phyloP scores from a whole-genome alignment of 495 filamentous ascomycete genomes.

The Hypoxylon crocopeplum region DNA sequence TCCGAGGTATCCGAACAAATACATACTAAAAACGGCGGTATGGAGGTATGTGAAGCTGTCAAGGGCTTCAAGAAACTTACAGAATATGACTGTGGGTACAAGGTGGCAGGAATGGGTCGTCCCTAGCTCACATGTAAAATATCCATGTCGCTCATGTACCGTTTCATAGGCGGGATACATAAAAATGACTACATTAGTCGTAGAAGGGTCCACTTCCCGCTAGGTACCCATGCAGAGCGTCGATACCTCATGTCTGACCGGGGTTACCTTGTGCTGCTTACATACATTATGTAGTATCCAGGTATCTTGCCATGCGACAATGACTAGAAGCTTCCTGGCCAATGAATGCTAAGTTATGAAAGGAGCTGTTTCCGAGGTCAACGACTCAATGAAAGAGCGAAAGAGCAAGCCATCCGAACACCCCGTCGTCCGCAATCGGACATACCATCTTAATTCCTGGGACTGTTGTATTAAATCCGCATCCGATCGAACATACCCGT shows the following conservation, averaged over 20 bases:
- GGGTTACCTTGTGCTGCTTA: too few relatives aligned
- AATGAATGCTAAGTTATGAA: slow-evolving; percentile 12
- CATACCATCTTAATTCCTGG: not conserved
- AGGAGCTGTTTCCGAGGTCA: slow-evolving; percentile 1
- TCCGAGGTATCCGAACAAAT: slow-evolving; percentile 34
- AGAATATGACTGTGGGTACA: slow-evolving; percentile 1
- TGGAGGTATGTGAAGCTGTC: slow-evolving; percentile 22
- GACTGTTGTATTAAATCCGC: slow-evolving; percentile 28
- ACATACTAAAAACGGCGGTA: slow-evolving; percentile 25
- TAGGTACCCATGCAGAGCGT: slow-evolving; percentile 11
- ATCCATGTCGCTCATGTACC: too few relatives aligned
- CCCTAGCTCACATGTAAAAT: not conserved
- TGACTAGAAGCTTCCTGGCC: slow-evolving; percentile 13
- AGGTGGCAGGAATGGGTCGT: slow-evolving; percentile 10
- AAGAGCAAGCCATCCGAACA: slow-evolving; percentile 8
- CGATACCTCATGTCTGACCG: too few relatives aligned
- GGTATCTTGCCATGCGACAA: too few relatives aligned
- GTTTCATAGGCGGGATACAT: too few relatives aligned
- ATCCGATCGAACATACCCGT: slow-evolving; percentile 1
- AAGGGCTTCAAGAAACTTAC: slow-evolving; percentile 11
- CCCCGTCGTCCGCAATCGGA: slow-evolving; percentile 28
- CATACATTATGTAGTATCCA: not conserved
- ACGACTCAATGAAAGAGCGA: slow-evolving; percentile 10
- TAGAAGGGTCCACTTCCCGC: slow-evolving; percentile 7
- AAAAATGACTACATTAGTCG: slow-evolving; percentile 16